Percentiles rank a stretch among this genome's conserved stretches.
Conservation (phyloP, 164 flowering plant genomes). For the Buxus sempervirens region DNA sequence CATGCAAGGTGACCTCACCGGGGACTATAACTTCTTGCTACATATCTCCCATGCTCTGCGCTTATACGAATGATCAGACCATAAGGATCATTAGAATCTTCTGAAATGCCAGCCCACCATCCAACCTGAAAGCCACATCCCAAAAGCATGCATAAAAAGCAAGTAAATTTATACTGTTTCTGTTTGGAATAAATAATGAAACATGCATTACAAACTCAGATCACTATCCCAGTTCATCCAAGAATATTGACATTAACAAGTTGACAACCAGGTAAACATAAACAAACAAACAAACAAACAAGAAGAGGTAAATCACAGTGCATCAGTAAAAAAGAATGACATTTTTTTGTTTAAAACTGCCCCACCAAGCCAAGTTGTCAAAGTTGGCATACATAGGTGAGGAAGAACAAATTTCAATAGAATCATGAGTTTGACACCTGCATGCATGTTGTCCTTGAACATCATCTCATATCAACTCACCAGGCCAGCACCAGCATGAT, state of each 20-base stretch:
- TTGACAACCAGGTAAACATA: neutral
- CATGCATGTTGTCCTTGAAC: neutral
- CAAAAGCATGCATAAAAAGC: neutral
- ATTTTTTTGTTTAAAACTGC: no score
- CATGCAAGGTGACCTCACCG: slow-evolving; percentile 42
- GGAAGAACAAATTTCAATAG: neutral
- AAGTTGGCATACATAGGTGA: no score
- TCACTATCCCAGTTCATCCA: neutral
- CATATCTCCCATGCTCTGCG: slow-evolving; percentile 94
- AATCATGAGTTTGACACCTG: neutral
- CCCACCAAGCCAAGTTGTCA: no score
- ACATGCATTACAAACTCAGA: neutral
- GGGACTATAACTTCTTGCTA: slow-evolving; percentile 88
- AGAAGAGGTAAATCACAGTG: no score
- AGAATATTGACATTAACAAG: neutral
- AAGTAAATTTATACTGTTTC: neutral
- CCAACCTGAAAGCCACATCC: slow-evolving; percentile 58
- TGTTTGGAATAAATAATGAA: neutral
- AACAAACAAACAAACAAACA: no score
- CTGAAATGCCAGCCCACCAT: slow-evolving; percentile 95
- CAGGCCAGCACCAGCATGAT: slow-evolving; percentile 89
- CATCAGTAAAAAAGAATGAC: no score
- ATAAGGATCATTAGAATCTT: slow-evolving; percentile 61
- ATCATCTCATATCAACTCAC: slow-evolving; percentile 42
- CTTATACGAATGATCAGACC: slow-evolving; percentile 84